Evolutionary conservation across 2,329 filamentous ascomycete species (phyloP).

Genomic region (Ascochyta viciae-villosae): DNA sequence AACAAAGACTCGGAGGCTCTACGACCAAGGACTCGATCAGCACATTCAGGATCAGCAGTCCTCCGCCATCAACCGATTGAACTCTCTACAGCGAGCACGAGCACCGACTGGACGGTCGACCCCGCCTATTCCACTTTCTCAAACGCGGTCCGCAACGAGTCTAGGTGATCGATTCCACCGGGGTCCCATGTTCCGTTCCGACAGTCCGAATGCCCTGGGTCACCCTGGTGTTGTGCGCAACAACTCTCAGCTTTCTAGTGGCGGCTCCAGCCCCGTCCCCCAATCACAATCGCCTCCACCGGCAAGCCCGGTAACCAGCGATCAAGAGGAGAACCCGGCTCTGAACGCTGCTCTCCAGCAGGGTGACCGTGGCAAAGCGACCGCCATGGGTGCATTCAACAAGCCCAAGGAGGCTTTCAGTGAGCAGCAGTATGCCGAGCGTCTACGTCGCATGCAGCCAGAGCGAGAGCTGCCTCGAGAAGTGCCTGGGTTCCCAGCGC

Average conservation of each 20-base stretch:
- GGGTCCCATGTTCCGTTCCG: conserved; percentile 51
- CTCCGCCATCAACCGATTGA: conserved; percentile 78
- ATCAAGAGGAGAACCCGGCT: conserved; percentile 70
- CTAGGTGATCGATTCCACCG: conserved; percentile 55
- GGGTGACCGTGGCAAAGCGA: conserved; percentile 81
- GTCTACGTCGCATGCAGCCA: conserved; percentile 81
- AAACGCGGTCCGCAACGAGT: conserved; percentile 55
- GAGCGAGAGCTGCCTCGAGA: conserved; percentile 69
- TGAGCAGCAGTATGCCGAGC: conserved; percentile 82
- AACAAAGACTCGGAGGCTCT: conserved; percentile 76
- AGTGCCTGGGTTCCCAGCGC: conserved; percentile 15
- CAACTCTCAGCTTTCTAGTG: conserved; percentile 38
- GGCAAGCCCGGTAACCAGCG: conserved; percentile 72
- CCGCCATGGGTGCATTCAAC: conserved; percentile 73
- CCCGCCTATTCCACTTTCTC: conserved; percentile 52
- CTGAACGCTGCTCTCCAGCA: conserved; percentile 72
- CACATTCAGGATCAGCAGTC: conserved; percentile 82
- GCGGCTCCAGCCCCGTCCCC: conserved; percentile 51
- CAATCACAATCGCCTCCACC: conserved; percentile 62
- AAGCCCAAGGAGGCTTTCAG: conserved; percentile 80
- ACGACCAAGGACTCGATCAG: conserved; percentile 81
- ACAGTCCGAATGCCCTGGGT: conserved; percentile 57
- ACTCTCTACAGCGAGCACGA: conserved; percentile 73
- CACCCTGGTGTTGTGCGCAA: conserved; percentile 41
- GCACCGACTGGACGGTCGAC: conserved; percentile 59